phyloP scores from a whole-genome alignment of 768 basidiomycete species.

The Cystofilobasidium capitatum region DNA sequence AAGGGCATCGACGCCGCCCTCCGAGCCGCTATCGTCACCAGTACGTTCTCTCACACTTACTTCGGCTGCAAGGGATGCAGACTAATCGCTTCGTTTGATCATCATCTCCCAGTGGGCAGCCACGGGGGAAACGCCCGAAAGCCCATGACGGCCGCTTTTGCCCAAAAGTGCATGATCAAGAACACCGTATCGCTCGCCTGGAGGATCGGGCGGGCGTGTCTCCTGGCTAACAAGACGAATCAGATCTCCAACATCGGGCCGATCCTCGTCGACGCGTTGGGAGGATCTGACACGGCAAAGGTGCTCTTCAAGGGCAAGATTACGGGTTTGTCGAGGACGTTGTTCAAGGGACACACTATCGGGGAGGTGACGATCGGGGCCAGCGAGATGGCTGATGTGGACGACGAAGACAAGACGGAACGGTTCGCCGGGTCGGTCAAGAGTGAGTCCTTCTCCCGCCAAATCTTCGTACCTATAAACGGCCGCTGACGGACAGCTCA shows the following conservation, averaged over 20 bases:
- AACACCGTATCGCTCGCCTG: not conserved
- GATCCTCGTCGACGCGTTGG: slow-evolving; percentile 41
- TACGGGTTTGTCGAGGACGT: not conserved
- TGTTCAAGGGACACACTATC: not conserved
- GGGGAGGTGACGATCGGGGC: slow-evolving; percentile 28
- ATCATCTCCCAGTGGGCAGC: not conserved
- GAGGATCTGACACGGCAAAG: slow-evolving; percentile 25
- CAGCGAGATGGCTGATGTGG: slow-evolving; percentile 28
- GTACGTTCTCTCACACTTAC: not conserved
- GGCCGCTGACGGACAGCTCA: no score
- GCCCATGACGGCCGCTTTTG: not conserved
- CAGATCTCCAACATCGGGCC: slow-evolving; percentile 33
- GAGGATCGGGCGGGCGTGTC: not conserved
- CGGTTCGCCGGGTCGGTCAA: slow-evolving; percentile 28
- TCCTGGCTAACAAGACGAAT: slow-evolving; percentile 28
- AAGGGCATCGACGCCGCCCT: not conserved
- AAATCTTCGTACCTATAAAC: no score
- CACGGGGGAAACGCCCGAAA: not conserved
- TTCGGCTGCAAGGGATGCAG: no score
- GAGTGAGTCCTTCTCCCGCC: slow-evolving; percentile 22
- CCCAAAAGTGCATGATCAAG: not conserved
- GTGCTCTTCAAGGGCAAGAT: not conserved
- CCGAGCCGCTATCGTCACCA: not conserved
- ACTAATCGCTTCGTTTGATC: no score
- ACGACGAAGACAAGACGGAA: slow-evolving; percentile 17